These are phyloP conservation scores for Boletus sp. DNA, from an alignment of 768 basidiomycete species.

Conservation along the genomic window DNA sequence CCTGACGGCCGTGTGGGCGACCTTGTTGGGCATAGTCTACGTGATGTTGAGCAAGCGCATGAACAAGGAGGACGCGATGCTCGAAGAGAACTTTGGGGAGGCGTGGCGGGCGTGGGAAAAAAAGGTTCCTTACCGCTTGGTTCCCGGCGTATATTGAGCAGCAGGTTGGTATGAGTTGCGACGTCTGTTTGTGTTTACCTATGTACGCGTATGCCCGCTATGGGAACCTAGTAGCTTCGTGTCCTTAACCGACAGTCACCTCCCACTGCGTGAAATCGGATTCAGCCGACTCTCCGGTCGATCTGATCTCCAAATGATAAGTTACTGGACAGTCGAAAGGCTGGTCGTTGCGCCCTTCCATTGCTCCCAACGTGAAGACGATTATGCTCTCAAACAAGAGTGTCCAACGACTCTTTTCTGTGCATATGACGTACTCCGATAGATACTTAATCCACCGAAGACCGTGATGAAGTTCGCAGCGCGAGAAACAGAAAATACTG, in stretches of 20 bases:
- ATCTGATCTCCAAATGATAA: too few relatives aligned
- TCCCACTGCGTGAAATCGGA: too few relatives aligned
- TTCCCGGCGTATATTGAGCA: slow-evolving; percentile 22
- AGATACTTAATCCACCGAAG: background rate
- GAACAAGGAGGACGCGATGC: slow-evolving; percentile 27
- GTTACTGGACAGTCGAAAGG: too few relatives aligned
- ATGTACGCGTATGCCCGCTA: too few relatives aligned
- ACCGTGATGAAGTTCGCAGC: background rate
- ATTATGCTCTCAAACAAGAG: background rate
- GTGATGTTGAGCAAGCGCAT: slow-evolving; percentile 12
- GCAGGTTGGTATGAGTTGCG: too few relatives aligned
- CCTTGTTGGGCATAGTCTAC: rapidly evolving
- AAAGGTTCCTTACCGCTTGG: slow-evolving; percentile 21
- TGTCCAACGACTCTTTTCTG: background rate
- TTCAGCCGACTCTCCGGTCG: too few relatives aligned
- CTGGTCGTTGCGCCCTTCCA: too few relatives aligned
- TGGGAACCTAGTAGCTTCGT: too few relatives aligned
- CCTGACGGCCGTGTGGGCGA: background rate
- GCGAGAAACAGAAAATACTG: too few relatives aligned
- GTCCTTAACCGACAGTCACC: too few relatives aligned
- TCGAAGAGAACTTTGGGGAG: slow-evolving; percentile 25
- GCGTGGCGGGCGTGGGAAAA: slow-evolving; percentile 25
- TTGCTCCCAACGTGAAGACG: background rate
- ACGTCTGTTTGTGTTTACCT: too few relatives aligned
- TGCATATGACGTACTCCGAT: background rate